Conservation (phyloP, 164 flowering plant genomes). For the Annona squamosa region DNA sequence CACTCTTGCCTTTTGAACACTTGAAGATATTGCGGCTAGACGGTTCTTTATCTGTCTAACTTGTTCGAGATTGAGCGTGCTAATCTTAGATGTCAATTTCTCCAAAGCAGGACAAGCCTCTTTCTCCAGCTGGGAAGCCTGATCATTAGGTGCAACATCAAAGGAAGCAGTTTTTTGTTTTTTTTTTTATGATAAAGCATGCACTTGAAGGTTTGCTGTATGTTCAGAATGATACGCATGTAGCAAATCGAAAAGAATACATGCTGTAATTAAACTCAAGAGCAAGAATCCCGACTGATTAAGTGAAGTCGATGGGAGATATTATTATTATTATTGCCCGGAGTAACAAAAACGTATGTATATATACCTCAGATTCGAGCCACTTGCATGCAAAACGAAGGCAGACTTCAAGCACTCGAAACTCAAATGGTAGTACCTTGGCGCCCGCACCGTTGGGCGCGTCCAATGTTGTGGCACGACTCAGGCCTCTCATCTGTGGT, state of each 20-base stretch:
- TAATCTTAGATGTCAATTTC: slow-evolving; percentile 51
- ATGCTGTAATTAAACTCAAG: too few species aligned
- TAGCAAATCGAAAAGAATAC: too few species aligned
- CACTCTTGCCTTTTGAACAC: slow-evolving; percentile 45
- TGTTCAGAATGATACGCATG: too few species aligned
- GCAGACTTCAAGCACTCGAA: slow-evolving; percentile 39
- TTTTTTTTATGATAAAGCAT: too few species aligned
- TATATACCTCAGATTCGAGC: slow-evolving; percentile 35
- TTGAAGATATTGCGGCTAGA: slow-evolving; percentile 44
- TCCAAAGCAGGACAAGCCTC: slow-evolving; percentile 58
- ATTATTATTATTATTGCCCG: too few species aligned
- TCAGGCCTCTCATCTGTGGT: not conserved
- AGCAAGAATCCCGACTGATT: too few species aligned
- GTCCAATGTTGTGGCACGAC: slow-evolving; percentile 6
- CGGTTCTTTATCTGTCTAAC: slow-evolving; percentile 53
- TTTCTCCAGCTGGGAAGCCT: slow-evolving; percentile 44
- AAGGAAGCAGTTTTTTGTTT: too few species aligned
- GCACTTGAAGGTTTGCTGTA: too few species aligned
- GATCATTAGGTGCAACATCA: not conserved
- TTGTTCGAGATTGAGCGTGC: slow-evolving; percentile 52
- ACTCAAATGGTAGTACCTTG: slow-evolving; percentile 36
- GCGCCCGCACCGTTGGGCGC: slow-evolving; percentile 13
- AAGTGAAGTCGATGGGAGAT: too few species aligned
- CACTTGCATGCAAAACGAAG: slow-evolving; percentile 40
- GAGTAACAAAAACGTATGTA: not conserved